Base-by-base conservation (phyloP, 176 grass and related monocot species). In the Ananas comosus region DNA sequence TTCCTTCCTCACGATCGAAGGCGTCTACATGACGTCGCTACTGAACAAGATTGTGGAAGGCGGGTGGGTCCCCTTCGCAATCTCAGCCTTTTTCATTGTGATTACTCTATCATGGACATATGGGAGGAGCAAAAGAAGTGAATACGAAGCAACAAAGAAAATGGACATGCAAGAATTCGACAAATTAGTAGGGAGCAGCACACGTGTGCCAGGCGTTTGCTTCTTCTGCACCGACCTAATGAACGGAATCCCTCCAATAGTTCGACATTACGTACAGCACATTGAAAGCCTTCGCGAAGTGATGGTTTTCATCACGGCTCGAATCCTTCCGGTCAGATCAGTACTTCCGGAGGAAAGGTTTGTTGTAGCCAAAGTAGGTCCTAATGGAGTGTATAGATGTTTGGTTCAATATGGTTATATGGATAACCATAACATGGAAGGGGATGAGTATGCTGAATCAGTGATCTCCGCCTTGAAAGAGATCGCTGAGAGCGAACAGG, bases 81-180 rank as follows among this genome's bases (percentile, higher is more conserved):
- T 91, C 51, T 81, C 91, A 4, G 85, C 82, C 51, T 70, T 96
- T 72, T 88, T 91, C 58, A 78, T 96, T 57, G 11, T 50, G 48
- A 85, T 91, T 57, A 96, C 87, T 61, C 68, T 86, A 54, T 87
- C 87, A 13, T 96, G 91, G 91, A 91, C 87, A 23, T 96, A 88
- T 56, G 91, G 91, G 14, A 69, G 91, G 74, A 79, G 74, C 68
- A 96, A 96, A 68, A 96, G 88, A 59, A 75, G 63, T 0, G 73
- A 88, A 18, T 96, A 96, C 58, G 87, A 96, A 58, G 70, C 57
- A 0, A 58, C 2, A 3, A 88, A 75, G 51, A 81, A 83, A 81
- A 74, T 96, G 70, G 42, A 80, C 42, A 77, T 51, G 23, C 67
- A 83, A 11, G 84, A 86, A 42, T 88, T 96, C 42, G 33, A 81